Base-by-base conservation (phyloP, 768 basidiomycete genomes). In the Phylloporus sp. region DNA sequence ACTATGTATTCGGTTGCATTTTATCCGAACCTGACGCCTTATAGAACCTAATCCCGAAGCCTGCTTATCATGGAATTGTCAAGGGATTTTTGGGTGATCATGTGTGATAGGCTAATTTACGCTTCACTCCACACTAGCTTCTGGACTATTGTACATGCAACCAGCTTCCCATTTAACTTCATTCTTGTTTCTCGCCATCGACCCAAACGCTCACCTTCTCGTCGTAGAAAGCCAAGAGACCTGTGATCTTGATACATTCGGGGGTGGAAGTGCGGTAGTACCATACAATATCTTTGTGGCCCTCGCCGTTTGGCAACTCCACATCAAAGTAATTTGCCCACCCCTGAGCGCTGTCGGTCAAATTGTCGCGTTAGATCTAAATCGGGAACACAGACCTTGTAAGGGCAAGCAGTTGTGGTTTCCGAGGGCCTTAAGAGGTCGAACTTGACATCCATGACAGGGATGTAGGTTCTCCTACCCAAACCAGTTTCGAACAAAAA, bases 141-240 rank as follows among this genome's bases (percentile, higher is more conserved):
- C 22, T 13, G 15, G 34, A 34, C 32, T 45, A 45, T 24, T 34
- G 31, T 45, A 45, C 31, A 45, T 40, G 9, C 38, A 50, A 45
- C 16, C 27, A 38, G 20, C 50, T 16, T 28, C 43, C 11, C 22
- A 11, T 50, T 47, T 29, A 11, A 54, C 47, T 39, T 64, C 69
- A 74, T 15, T 61, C 56, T 58, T 80, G 78, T 60, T 80, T 80
- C 49, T 73, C 73, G 16, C 76, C 83, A 57, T 86, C 82, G 15
- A 86, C 61, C 70, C 75, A 86, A 12, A 86, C 76, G 47, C 85
- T 82, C 24, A 86, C 78, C 54, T 81, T 84, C 57, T 87, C 84
- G 47, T 86, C 82, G 54, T 81, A 82, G 62, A 84, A 85, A 0
- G 81, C 78, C 7, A 80, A 66, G 51, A 75, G 74, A 16, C 82